phyloP scores from a whole-genome alignment of 176 grass and related monocot species.

The Cenchrus purpureus region DNA sequence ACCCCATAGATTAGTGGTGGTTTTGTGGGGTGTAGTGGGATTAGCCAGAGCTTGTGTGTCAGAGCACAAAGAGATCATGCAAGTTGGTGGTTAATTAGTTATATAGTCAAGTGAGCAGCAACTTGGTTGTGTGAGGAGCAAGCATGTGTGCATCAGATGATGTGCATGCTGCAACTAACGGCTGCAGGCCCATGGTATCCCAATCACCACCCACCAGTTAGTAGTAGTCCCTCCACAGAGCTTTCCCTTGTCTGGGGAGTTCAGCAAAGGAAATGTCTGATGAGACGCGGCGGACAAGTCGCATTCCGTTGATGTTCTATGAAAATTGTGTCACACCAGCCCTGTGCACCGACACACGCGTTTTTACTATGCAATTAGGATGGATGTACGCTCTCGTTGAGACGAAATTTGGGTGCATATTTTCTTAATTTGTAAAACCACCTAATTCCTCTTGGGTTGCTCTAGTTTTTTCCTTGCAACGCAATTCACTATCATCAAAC shows the following conservation, averaged over 20 bases:
- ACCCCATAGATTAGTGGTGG: background rate
- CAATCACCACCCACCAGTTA: constrained; percentile 20
- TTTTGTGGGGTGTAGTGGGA: background rate
- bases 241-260: background rate
- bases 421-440: too few species aligned
- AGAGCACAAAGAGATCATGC: constrained; percentile 9
- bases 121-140: constrained; percentile 8
- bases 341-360: too few species aligned
- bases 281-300: background rate
- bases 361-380: too few species aligned
- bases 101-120: background rate
- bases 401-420: too few species aligned
- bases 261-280: background rate
- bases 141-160: constrained; percentile 28
- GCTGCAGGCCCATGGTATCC: constrained; percentile 31
- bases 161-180: constrained; percentile 42
- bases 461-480: background rate
- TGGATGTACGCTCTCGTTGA: too few species aligned
- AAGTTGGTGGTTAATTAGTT: constrained; percentile 5
- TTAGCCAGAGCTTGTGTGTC: constrained; percentile 5
- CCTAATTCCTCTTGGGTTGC: too few species aligned
- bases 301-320: background rate
- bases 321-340: constrained; percentile 14
- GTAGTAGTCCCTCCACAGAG: background rate
- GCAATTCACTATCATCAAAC: background rate